These are phyloP conservation scores for Aureobasidium sp. DNA, from an alignment of 2,329 filamentous ascomycete genomes.

Conservation along the genomic window DNA sequence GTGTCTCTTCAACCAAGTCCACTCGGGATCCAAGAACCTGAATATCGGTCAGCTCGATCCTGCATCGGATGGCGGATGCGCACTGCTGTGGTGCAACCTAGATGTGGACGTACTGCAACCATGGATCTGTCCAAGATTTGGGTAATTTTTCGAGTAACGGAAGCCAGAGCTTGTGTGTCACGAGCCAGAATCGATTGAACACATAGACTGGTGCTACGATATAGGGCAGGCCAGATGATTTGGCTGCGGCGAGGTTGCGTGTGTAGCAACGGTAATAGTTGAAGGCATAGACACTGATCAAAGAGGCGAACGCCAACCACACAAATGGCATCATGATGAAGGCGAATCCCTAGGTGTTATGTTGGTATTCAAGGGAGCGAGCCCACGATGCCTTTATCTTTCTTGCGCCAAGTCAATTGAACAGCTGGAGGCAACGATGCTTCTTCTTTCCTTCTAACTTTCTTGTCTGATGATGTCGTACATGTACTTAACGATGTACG, in stretches of 20 bases:
- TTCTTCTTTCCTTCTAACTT: slow-evolving; percentile 1
- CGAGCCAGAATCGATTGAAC: slow-evolving; percentile 50
- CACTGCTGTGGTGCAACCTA: not conserved
- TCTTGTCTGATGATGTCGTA: slow-evolving; percentile 10
- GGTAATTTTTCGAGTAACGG: slow-evolving; percentile 52
- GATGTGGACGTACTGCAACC: slow-evolving; percentile 49
- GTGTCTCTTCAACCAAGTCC: slow-evolving; percentile 51
- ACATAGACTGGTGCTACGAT: slow-evolving; percentile 38
- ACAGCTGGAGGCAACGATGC: not conserved
- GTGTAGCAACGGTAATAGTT: slow-evolving; percentile 32
- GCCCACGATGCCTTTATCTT: not conserved
- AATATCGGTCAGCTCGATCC: not conserved
- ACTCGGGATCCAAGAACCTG: slow-evolving; percentile 54
- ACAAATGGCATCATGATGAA: slow-evolving; percentile 25
- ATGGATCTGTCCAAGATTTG: slow-evolving; percentile 47
- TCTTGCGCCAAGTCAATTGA: not conserved
- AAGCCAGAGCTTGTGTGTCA: slow-evolving; percentile 49
- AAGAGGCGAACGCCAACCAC: slow-evolving; percentile 24
- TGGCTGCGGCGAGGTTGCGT: slow-evolving; percentile 38
- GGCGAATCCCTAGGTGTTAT: not conserved
- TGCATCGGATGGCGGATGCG: not conserved
- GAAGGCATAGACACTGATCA: slow-evolving; percentile 30
- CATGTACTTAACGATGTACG: not conserved
- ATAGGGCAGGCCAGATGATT: slow-evolving; percentile 41
- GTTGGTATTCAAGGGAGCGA: not conserved